Percentiles rank a stretch among this genome's conserved stretches.
Conservation (phyloP, 805 yeast genomes). For the Ogataea zsoltii region DNA sequence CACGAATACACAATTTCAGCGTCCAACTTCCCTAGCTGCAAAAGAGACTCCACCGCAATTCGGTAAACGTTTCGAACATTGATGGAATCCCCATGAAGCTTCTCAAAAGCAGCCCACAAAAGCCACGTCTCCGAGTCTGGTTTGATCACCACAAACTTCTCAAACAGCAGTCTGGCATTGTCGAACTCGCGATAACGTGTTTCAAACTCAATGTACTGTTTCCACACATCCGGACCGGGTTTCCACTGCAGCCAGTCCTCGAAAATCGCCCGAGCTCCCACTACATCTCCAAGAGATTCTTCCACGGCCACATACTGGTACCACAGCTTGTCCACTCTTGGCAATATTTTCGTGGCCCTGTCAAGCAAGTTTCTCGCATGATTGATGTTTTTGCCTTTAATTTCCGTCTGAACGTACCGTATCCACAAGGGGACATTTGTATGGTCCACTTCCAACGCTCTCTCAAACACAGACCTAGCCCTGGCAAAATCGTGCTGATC, state of each 20-base stretch:
- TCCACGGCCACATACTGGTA: constrained; percentile 78
- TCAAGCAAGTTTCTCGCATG: constrained; percentile 88
- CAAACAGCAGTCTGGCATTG: constrained; percentile 59
- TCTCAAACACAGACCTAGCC: constrained; percentile 84
- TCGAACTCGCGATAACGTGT: constrained; percentile 53
- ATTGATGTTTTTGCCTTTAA: constrained; percentile 68
- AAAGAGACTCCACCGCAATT: constrained; percentile 59
- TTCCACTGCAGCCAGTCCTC: constrained; percentile 81
- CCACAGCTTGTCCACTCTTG: constrained; percentile 86
- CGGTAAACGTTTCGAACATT: constrained; percentile 64
- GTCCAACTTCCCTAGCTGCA: constrained; percentile 34
- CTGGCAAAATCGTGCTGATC: constrained; percentile 76
- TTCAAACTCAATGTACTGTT: constrained; percentile 71
- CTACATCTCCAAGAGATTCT: constrained; percentile 67
- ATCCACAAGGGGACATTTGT: constrained; percentile 84
- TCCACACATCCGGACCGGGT: constrained; percentile 70
- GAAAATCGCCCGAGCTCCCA: constrained; percentile 64
- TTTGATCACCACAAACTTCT: constrained; percentile 53
- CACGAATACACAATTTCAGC: constrained; percentile 49
- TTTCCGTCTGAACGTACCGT: constrained; percentile 76
- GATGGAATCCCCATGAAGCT: constrained; percentile 44
- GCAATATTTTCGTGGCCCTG: constrained; percentile 71
- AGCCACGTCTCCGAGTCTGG: constrained; percentile 65
- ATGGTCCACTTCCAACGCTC: constrained; percentile 77
- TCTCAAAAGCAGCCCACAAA: constrained; percentile 75